A percentile compares a stretch with the other conserved stretches of the same genome.
These are phyloP conservation scores for Hanseniaspora lachancei DNA, from an alignment of 805 yeast genomes.

Conservation along the genomic window DNA sequence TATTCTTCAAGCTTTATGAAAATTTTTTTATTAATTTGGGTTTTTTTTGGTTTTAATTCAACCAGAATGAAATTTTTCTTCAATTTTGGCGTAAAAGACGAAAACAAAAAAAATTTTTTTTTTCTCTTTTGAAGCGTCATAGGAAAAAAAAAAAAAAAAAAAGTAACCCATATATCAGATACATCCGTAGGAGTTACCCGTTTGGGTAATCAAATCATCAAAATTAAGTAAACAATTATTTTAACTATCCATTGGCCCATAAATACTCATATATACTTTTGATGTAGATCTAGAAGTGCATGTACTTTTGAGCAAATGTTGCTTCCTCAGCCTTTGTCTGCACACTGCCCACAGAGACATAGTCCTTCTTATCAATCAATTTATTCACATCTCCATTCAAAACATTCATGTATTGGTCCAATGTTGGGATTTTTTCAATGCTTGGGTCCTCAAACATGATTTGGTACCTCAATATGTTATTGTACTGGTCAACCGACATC, in stretches of 20 bases:
- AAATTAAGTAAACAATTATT: neutral
- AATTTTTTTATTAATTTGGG: too few species aligned
- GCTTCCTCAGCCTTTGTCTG: conserved; percentile 20
- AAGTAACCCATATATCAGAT: neutral
- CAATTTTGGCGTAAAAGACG: too few species aligned
- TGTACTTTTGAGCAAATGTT: conserved; percentile 24
- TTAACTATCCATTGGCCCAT: neutral
- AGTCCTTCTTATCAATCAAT: conserved; percentile 37
- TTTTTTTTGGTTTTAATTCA: too few species aligned
- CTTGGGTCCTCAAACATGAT: conserved; percentile 62
- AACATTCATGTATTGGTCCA: conserved; percentile 51
- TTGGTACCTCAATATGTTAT: conserved; percentile 39
- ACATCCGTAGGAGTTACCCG: neutral
- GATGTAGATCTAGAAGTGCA: conserved; percentile 20
- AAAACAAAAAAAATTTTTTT: too few species aligned
- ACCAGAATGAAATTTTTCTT: too few species aligned
- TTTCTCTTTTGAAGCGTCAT: too few species aligned
- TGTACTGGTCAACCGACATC: conserved; percentile 14
- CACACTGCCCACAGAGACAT: conserved; percentile 18
- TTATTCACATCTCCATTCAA: conserved; percentile 53
- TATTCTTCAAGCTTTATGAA: too few species aligned
- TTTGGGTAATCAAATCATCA: neutral
- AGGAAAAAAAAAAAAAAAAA: too few species aligned
- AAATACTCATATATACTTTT: too few species aligned
- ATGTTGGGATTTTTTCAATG: conserved; percentile 41